Conservation (phyloP, 768 basidiomycete genomes). For the Mycena pura region DNA sequence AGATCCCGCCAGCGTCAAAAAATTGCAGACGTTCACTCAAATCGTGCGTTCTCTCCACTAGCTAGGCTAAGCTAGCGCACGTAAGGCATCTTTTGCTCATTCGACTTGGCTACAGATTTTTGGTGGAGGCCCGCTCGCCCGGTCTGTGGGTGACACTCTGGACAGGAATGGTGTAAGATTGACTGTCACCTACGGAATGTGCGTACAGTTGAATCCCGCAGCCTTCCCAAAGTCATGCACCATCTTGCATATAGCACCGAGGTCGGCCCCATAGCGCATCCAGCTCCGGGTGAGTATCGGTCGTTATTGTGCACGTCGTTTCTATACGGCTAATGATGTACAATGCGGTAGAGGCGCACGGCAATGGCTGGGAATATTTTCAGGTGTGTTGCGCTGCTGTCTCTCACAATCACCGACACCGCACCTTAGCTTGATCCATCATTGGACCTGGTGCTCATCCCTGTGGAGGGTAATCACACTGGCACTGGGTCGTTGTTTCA, state of each 20-base stretch:
- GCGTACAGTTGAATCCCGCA: neutral
- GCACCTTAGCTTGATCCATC: neutral
- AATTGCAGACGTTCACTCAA: too few relatives aligned
- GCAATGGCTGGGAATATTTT: too few relatives aligned
- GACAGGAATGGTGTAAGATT: neutral
- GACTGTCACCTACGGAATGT: neutral
- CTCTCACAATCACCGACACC: neutral
- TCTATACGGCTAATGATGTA: neutral
- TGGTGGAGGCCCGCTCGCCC: too few relatives aligned
- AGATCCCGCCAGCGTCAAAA: too few relatives aligned
- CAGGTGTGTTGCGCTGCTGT: neutral
- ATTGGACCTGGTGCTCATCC: neutral
- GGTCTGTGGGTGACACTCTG: neutral
- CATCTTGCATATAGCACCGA: neutral
- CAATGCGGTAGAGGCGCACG: neutral
- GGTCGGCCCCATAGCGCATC: neutral
- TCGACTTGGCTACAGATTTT: too few relatives aligned
- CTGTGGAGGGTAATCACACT: too few relatives aligned
- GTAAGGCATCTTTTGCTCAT: too few relatives aligned
- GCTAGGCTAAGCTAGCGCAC: too few relatives aligned
- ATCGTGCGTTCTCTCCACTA: too few relatives aligned
- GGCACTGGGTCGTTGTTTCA: too few relatives aligned
- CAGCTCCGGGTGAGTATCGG: neutral
- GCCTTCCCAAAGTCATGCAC: neutral
- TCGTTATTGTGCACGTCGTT: neutral